Evolutionary conservation across 192 early-diverging fungal genomes (phyloP), one percentile per base, ranked within the genome.

Genomic region (Funneliformis mosseae): DNA sequence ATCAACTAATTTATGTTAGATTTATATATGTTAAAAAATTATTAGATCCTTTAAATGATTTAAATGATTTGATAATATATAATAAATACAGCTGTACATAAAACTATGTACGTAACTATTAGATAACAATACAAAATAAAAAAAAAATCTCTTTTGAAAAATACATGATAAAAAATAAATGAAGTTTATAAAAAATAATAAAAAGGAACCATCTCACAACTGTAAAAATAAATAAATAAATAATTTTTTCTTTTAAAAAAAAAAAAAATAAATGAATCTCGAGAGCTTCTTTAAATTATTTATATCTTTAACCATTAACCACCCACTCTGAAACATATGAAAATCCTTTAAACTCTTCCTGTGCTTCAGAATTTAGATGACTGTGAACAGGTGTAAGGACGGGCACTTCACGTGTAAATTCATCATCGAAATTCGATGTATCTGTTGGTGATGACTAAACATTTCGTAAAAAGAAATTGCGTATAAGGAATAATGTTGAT

Each of bases 341-440:
- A 87, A 99, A 99, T 45, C 93, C 92, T 42, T 88, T 81, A 85
- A 99, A 99, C 85, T 99, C 96, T 83, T 96, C 93, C 86, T 99
- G 98, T 83, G 98, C 94, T 7, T 89, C 88, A 18, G 86, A 84
- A 5, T 90, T 92, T 61, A 99, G 86, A 39, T 95, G 90, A 61
- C 92, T 94, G 73, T 96, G 92, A 63, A 95, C 93, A 0, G 97
- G 98, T 21, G 98, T 99, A 72, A 99, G 82, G 0, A 96, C 95
- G 2, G 98, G 97, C 70, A 89, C 86, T 88, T 99, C 97, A 50
- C 89, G 88, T n/a, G 98, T 99, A 81, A 99, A 99, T 88, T 99
- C 97, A 23, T 93, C 91, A 82, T 99, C 98, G 93, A 99, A 99
- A 92, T 99, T 99, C 48, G 96, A 98, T 14, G 94, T 93, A 82